Conservation (phyloP, 192 early-diverging fungal species). For the Coemansia sp. region DNA sequence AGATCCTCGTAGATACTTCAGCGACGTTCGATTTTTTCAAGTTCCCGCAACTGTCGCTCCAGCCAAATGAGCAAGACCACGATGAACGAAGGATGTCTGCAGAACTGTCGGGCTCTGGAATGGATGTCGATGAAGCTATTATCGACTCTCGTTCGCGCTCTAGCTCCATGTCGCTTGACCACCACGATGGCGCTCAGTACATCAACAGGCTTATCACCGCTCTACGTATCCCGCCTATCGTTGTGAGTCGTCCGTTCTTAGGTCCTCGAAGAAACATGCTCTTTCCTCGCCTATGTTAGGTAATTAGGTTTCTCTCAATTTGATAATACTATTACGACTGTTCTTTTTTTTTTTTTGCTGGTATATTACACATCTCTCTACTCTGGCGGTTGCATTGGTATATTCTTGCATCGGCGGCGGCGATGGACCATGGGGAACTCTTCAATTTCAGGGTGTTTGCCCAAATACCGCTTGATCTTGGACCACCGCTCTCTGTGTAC, state of each 20-base stretch:
- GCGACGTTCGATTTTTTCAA: neutral
- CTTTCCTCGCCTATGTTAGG: conserved; percentile 30
- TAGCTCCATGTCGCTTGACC: conserved; percentile 13
- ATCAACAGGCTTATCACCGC: conserved; percentile 35
- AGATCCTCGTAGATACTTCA: conserved; percentile 8
- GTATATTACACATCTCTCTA: neutral
- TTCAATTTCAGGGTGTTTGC: conserved; percentile 38
- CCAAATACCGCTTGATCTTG: conserved; percentile 38
- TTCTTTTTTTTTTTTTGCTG: neutral
- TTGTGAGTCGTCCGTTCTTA: conserved; percentile 39
- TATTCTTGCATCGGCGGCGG: neutral
- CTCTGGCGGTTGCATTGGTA: neutral
- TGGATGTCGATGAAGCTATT: conserved; percentile 38
- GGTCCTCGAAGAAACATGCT: conserved; percentile 38
- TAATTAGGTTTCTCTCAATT: conserved; percentile 9
- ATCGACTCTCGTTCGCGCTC: conserved; percentile 27
- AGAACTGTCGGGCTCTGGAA: conserved; percentile 4
- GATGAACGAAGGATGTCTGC: conserved; percentile 1
- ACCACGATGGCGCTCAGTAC: conserved; percentile 17
- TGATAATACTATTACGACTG: conserved; percentile 1
- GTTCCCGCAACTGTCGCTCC: conserved; percentile 2
- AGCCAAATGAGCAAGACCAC: neutral
- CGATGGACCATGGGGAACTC: conserved; percentile 14
- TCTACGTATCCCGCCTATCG: conserved; percentile 35
- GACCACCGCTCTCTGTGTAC: conserved; percentile 42